These are phyloP conservation scores for Odontarrhena argentea DNA, from an alignment of 345 rosid species.

Conservation along the genomic window DNA sequence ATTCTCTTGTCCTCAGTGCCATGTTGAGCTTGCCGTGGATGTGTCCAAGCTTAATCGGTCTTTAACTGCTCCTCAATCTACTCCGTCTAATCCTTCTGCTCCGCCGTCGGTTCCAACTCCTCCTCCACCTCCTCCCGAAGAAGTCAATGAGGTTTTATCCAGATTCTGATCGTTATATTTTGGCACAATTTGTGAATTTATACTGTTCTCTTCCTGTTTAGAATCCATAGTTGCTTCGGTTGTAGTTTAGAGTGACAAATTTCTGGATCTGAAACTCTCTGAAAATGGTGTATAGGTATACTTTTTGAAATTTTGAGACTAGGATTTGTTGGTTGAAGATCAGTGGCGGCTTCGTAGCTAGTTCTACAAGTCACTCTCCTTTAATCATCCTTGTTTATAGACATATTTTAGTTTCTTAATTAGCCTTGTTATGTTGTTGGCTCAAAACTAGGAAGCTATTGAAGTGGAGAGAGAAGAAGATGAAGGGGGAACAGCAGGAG, in stretches of 20 bases:
- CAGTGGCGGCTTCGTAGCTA: constrained; percentile 12
- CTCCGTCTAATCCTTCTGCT: constrained; percentile 38
- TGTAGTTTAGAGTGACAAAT: neutral
- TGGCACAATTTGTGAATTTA: neutral
- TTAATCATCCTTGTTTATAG: neutral
- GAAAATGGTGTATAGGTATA: neutral
- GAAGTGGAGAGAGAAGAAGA: constrained; percentile 99
- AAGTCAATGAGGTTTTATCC: constrained; percentile 75
- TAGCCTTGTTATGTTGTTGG: constrained; percentile 2
- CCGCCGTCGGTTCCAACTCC: constrained; percentile 45
- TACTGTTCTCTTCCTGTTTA: neutral
- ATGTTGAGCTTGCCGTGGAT: constrained; percentile 84
- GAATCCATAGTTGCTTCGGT: neutral
- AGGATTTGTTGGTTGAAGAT: constrained; percentile 1
- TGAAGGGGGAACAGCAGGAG: constrained; percentile 92
- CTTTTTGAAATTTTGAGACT: neutral
- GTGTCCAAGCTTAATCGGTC: constrained; percentile 61
- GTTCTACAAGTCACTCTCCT: neutral
- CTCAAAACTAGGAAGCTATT: constrained; percentile 71
- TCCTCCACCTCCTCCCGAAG: constrained; percentile 60
- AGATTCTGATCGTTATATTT: neutral
- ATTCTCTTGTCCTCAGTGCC: constrained; percentile 90
- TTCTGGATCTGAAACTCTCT: constrained; percentile 14
- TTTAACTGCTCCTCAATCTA: constrained; percentile 48
- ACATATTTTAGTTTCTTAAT: constrained; percentile 12